A percentile compares a stretch with the other conserved stretches of the same genome.
phyloP scores from a whole-genome alignment of 169 alveolate genomes.

The Eimeria sp. region DNA sequence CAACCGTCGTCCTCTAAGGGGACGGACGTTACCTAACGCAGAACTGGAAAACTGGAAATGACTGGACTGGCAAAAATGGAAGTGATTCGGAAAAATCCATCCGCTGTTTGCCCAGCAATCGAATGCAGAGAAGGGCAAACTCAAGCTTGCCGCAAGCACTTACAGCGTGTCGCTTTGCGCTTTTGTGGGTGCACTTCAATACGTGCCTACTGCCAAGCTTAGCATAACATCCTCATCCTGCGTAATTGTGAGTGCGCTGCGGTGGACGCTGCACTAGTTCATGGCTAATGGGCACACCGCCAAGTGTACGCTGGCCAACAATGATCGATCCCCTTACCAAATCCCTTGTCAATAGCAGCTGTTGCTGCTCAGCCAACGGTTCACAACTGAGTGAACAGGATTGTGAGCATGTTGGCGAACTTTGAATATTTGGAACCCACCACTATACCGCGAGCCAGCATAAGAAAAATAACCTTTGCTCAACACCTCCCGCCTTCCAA shows the following conservation, averaged over 20 bases:
- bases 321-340: not conserved
- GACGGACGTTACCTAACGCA: not conserved
- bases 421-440: not conserved
- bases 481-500: not conserved
- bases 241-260: not conserved
- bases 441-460: not conserved
- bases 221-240: too few relatives aligned
- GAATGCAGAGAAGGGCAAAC: not conserved
- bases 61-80: not conserved
- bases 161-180: not conserved
- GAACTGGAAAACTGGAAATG: too few relatives aligned
- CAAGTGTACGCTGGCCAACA: not conserved
- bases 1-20: not conserved
- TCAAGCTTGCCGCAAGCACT: not conserved
- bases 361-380: not conserved
- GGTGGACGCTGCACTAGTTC: not conserved
- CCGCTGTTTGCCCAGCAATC: not conserved
- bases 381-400: not conserved
- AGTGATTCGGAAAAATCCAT: too few relatives aligned
- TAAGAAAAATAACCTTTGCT: not conserved
- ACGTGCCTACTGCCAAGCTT: not conserved
- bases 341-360: not conserved
- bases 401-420: not conserved
- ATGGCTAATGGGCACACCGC: not conserved
- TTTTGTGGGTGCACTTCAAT: not conserved